A percentile compares a stretch with the other conserved stretches of the same genome.
phyloP scores from a whole-genome alignment of 108 stramenopile species.

The Nitzschia sp. region DNA sequence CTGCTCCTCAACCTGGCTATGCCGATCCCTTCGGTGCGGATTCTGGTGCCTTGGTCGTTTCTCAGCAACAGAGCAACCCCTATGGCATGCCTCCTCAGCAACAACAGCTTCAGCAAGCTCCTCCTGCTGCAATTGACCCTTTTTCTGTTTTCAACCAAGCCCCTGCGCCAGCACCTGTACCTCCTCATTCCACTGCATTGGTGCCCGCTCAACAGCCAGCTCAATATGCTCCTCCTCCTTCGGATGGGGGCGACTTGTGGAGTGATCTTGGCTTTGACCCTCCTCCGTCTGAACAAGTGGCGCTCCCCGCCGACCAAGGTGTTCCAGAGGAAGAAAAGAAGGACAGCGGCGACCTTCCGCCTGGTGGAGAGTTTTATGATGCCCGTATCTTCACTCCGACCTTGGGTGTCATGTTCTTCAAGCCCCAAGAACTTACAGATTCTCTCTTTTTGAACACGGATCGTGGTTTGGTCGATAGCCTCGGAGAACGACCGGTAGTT shows the following conservation, averaged over 20 bases:
- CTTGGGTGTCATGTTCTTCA: slow-evolving; percentile 93
- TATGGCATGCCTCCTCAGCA: slow-evolving; percentile 33
- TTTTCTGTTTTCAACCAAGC: slow-evolving; percentile 59
- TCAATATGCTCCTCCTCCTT: slow-evolving; percentile 24
- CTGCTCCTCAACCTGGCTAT: slow-evolving; percentile 14
- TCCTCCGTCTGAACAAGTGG: slow-evolving; percentile 19
- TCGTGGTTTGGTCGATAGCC: slow-evolving; percentile 56
- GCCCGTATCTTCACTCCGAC: slow-evolving; percentile 90
- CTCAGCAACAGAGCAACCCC: slow-evolving; percentile 54
- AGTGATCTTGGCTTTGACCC: slow-evolving; percentile 67
- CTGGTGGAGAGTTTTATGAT: slow-evolving; percentile 90
- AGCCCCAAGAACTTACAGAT: slow-evolving; percentile 86
- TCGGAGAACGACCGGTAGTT: slow-evolving; percentile 85
- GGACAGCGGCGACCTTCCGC: slow-evolving; percentile 67
- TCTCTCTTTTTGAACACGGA: slow-evolving; percentile 83
- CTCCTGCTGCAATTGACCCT: slow-evolving; percentile 43
- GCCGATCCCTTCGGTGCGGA: slow-evolving; percentile 10
- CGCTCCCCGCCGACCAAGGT: slow-evolving; percentile 27
- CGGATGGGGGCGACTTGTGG: slow-evolving; percentile 59
- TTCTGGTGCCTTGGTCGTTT: slow-evolving; percentile 62
- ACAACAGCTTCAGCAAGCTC: slow-evolving; percentile 27
- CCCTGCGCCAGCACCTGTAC: slow-evolving; percentile 44
- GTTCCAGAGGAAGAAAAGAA: slow-evolving; percentile 39
- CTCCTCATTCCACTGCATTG: slow-evolving; percentile 17
- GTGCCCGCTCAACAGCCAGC: slow-evolving; percentile 31